Conservation (phyloP, 441 rosid species). For the Capsella rubella region DNA sequence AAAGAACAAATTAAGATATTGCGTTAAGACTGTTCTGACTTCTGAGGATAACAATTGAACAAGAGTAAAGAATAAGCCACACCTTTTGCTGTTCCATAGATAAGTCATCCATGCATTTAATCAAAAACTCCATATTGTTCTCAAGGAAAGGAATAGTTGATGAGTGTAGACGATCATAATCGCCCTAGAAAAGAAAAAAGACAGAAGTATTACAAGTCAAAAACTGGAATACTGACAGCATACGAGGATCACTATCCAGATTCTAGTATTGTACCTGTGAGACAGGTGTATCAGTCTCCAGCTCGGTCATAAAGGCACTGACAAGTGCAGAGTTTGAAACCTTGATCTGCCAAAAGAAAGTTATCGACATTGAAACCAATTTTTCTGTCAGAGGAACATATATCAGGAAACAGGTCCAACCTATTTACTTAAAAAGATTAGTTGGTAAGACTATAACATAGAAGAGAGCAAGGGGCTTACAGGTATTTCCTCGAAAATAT, state of each 20-base stretch:
- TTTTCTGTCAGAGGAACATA: not conserved
- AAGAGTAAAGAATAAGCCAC: conserved; percentile 32
- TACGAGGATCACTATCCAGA: conserved; percentile 5
- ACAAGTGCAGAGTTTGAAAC: conserved; percentile 96
- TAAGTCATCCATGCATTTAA: conserved; percentile 96
- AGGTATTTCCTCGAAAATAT: conserved; percentile 97
- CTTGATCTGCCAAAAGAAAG: conserved; percentile 67
- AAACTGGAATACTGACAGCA: not conserved
- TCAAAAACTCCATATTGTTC: conserved; percentile 91
- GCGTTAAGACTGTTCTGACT: conserved; percentile 12
- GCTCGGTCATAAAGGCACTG: conserved; percentile 94
- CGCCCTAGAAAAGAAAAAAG: conserved; percentile 57
- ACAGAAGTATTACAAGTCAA: conserved; percentile 7
- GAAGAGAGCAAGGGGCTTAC: conserved; percentile 56
- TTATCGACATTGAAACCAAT: not conserved
- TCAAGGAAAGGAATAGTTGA: conserved; percentile 83
- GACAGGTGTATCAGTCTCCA: conserved; percentile 87
- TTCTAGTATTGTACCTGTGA: conserved; percentile 62
- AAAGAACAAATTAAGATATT: conserved; percentile 19
- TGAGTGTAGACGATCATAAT: conserved; percentile 87
- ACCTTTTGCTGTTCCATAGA: conserved; percentile 94
- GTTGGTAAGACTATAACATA: not conserved
- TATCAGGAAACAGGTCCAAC: not conserved
- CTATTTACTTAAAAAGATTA: not conserved
- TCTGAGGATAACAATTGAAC: not conserved